These are phyloP conservation scores for Candida tropicalis DNA, from an alignment of 1,139 yeast species.

Conservation along the genomic window DNA sequence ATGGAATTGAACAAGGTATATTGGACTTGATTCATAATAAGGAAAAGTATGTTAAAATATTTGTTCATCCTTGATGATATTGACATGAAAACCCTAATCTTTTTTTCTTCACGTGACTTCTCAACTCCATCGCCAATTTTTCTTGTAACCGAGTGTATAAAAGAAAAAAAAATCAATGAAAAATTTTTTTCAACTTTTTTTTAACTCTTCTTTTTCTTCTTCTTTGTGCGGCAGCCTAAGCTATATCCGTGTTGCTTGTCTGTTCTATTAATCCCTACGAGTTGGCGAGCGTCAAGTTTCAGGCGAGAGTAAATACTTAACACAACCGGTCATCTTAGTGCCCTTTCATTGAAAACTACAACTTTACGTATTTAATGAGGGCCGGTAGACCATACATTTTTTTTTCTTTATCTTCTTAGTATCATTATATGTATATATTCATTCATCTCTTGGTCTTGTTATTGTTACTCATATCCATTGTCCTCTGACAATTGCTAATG, in stretches of 20 bases:
- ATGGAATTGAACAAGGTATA: slow-evolving; percentile 38
- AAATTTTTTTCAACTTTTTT: slow-evolving; percentile 8
- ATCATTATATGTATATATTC: background rate
- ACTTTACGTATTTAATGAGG: slow-evolving; percentile 39
- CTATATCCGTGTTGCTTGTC: slow-evolving; percentile 62
- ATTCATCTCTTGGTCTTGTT: background rate
- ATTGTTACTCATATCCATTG: slow-evolving; percentile 40
- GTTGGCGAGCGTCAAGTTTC: slow-evolving; percentile 60
- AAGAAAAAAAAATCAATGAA: slow-evolving; percentile 8
- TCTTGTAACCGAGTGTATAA: background rate
- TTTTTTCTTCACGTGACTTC: background rate
- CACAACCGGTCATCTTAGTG: slow-evolving; percentile 48
- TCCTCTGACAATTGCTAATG: slow-evolving; percentile 57
- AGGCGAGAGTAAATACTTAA: slow-evolving; percentile 45
- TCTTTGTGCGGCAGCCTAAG: slow-evolving; percentile 60
- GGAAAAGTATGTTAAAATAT: slow-evolving; percentile 35
- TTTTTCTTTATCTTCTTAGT: background rate
- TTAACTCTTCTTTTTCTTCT: slow-evolving; percentile 18
- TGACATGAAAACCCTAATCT: background rate
- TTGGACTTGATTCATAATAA: slow-evolving; percentile 37
- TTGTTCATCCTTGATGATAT: background rate
- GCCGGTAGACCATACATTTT: slow-evolving; percentile 54
- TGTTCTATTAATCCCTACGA: slow-evolving; percentile 50
- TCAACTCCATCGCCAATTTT: background rate
- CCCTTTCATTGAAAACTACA: slow-evolving; percentile 39